phyloP scores from a whole-genome alignment of 306 rosid genomes.

The Mucuna pruriens region DNA sequence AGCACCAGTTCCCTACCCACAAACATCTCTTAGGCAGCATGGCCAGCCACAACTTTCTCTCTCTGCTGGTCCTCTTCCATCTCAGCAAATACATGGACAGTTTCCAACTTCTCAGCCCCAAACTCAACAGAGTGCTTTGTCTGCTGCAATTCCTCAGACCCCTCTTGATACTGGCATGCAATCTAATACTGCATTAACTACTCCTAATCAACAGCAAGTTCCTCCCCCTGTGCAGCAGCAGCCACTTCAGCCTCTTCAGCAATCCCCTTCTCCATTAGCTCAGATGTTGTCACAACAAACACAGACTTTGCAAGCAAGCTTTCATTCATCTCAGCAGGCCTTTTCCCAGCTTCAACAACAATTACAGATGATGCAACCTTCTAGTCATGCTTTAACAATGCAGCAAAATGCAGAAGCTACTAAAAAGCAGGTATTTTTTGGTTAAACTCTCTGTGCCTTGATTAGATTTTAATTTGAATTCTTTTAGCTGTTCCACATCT shows the following conservation, averaged over 20 bases:
- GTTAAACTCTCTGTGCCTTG: conserved; percentile 17
- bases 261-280: conserved; percentile 86
- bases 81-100: conserved; percentile 62
- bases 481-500: conserved; percentile 20
- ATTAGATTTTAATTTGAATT: conserved; percentile 22
- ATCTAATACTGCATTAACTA: conserved; percentile 44
- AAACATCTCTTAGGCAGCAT: conserved; percentile 55
- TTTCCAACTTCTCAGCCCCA: conserved; percentile 68
- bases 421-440: conserved; percentile 68
- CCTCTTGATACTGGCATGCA: conserved; percentile 60
- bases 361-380: conserved; percentile 83
- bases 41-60: conserved; percentile 66
- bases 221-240: conserved; percentile 60
- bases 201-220: conserved; percentile 58
- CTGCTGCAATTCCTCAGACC: conserved; percentile 53
- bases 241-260: conserved; percentile 66
- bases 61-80: conserved; percentile 62
- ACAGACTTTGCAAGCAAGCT: conserved; percentile 90
- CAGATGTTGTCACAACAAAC: conserved; percentile 94
- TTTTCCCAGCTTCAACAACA: conserved; percentile 96
- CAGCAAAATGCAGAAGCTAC: conserved; percentile 68
- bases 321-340: conserved; percentile 94
- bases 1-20: conserved; percentile 60
- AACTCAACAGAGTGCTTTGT: conserved; percentile 54
- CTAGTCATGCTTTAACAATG: conserved; percentile 64